Conservation (phyloP, 129 eudicot genomes). For the Flaveria robusta region DNA sequence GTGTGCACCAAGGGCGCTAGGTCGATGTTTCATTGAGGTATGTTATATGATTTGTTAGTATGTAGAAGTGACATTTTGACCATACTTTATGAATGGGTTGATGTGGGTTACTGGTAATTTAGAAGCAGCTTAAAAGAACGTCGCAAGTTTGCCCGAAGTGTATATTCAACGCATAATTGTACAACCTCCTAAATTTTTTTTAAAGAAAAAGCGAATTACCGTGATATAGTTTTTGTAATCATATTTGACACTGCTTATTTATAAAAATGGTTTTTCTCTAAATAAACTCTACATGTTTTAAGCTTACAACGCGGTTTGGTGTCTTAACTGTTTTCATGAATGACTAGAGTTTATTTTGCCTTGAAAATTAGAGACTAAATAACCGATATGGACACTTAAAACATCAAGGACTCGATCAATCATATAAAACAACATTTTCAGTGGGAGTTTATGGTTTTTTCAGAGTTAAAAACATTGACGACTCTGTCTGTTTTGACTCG, state of each 20-base stretch:
- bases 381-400: neutral
- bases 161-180: neutral
- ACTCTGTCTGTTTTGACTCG: no score
- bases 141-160: neutral
- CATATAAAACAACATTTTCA: no score
- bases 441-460: no score
- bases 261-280: neutral
- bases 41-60: neutral
- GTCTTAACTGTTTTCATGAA: neutral
- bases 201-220: no score
- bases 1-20: conserved; percentile 44
- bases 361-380: neutral
- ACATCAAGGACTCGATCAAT: neutral
- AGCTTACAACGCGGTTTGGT: neutral
- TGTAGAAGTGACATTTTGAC: neutral
- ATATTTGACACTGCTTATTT: neutral
- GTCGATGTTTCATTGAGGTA: conserved; percentile 95
- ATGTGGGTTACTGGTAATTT: neutral
- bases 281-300: no score
- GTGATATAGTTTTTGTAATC: neutral
- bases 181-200: neutral
- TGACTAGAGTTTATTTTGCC: neutral
- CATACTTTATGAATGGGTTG: neutral
- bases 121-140: neutral
- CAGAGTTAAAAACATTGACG: no score